Evolutionary conservation across 2,329 filamentous ascomycete species (phyloP), one percentile per base, ranked within the genome.

Genomic region (Phyllosticta citriasiana): DNA sequence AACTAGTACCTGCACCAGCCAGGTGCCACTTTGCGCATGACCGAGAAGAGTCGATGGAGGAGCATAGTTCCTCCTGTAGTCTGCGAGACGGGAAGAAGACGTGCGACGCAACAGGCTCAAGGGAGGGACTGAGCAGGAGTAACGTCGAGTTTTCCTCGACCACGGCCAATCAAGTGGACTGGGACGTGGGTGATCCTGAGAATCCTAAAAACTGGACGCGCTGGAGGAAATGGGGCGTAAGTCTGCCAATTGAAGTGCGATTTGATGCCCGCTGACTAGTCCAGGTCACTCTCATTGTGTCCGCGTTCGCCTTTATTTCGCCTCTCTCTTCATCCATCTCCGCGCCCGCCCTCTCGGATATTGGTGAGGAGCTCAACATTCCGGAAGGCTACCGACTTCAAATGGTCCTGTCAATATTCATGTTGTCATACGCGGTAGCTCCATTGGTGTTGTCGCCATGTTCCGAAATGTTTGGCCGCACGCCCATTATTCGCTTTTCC

Each of bases 251-350:
- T 9, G 16, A 8, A 3, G 9, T 8, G 14, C 27, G 27, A 30
- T n/a, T 24, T 2, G 7, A 30, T 2, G 2, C 12, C 12, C 19
- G 19, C 53, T 61, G 2, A 61, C 47, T 12, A 51, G 6, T 12
- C 2, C n/a, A 61, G 24, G 75, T 74, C 1, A 78, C 76, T 0
- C 64, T 77, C 50, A 73, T 78, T 30, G 75, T 78, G 2, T 77
- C 72, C 1, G 65, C 66, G 30, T 76, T 76, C 62, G 75, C 74
- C 0, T 70, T 76, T 52, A 67, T 76, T 22, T 74, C 73, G 7
- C 74, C 74, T 10, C 67, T 76, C 24, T 72, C 73, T 0, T 74
- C 73, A 1, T 73, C 72, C 12, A 75, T 76, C 71, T 71, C 76
- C 9, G 65, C 73, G 2, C 74, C 74, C 1, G 74, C 72, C 6